A percentile compares a stretch with the other conserved stretches of the same genome.
Conservation (phyloP, 2,329 filamentous ascomycete species). For the Colletotrichum cereale region DNA sequence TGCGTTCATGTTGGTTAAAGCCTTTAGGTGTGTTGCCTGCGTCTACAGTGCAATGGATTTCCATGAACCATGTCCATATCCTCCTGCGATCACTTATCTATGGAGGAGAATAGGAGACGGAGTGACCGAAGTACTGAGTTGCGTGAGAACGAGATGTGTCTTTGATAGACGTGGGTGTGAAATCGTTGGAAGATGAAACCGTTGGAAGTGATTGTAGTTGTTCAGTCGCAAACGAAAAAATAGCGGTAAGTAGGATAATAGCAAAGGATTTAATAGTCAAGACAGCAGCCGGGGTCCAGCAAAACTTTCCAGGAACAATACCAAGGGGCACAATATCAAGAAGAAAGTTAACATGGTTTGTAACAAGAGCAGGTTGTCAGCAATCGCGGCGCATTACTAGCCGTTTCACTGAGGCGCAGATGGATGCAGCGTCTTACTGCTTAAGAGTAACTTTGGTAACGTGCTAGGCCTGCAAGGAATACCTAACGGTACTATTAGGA, state of each 20-base stretch:
- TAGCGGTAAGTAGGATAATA: conserved; percentile 80
- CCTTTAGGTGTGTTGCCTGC: too few species aligned
- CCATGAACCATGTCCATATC: too few species aligned
- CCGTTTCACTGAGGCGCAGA: neutral
- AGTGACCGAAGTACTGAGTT: too few species aligned
- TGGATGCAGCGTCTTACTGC: conserved; percentile 60
- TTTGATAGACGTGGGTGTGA: too few species aligned
- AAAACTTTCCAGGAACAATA: conserved; percentile 72
- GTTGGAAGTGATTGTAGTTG: too few species aligned
- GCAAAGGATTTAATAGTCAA: conserved; percentile 86
- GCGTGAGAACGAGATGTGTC: too few species aligned
- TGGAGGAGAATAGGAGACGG: too few species aligned
- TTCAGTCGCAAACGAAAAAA: conserved; percentile 83
- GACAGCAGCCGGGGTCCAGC: conserved; percentile 75
- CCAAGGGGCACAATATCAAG: conserved; percentile 81
- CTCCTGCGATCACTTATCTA: too few species aligned
- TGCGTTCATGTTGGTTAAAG: too few species aligned
- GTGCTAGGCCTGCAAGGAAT: conserved; percentile 65
- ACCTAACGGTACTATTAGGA: conserved; percentile 58
- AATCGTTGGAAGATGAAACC: too few species aligned
- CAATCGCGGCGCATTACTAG: neutral
- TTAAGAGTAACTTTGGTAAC: conserved; percentile 69
- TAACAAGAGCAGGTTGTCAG: conserved; percentile 20
- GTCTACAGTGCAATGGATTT: too few species aligned
- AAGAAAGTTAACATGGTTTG: conserved; percentile 75